phyloP scores from a whole-genome alignment of 352 stramenopile genomes.

The Phytophthora constricta region DNA sequence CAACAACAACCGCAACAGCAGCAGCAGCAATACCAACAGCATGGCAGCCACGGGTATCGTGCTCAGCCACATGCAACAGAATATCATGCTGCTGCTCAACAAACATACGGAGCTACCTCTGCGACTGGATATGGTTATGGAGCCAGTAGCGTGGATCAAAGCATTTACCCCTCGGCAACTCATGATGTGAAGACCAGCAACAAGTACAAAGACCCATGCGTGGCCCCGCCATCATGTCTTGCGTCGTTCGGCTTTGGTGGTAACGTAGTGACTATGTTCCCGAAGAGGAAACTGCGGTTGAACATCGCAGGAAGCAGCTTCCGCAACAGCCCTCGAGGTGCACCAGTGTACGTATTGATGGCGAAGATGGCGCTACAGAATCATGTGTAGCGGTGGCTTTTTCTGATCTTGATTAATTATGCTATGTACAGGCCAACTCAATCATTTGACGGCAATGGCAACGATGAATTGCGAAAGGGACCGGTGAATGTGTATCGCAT shows the following conservation, averaged over 20 bases:
- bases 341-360: slow-evolving; percentile 54
- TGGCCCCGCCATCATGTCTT: slow-evolving; percentile 76
- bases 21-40: slow-evolving; percentile 22
- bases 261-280: slow-evolving; percentile 91
- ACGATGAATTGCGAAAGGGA: slow-evolving; percentile 80
- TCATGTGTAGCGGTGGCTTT: no score
- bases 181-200: slow-evolving; percentile 49
- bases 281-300: slow-evolving; percentile 82
- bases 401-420: slow-evolving; percentile 15
- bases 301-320: slow-evolving; percentile 69
- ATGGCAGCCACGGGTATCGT: slow-evolving; percentile 17
- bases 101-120: slow-evolving; percentile 22
- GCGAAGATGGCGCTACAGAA: no score
- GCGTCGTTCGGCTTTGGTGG: slow-evolving; percentile 88
- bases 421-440: slow-evolving; percentile 48
- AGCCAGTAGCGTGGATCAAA: slow-evolving; percentile 11
- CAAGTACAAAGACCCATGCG: slow-evolving; percentile 87
- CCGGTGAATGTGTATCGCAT: slow-evolving; percentile 84
- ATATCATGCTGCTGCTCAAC: slow-evolving; percentile 15
- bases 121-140: slow-evolving; percentile 9
- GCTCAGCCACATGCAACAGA: slow-evolving; percentile 18
- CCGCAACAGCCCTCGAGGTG: slow-evolving; percentile 68
- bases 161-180: slow-evolving; percentile 20
- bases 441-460: slow-evolving; percentile 48
- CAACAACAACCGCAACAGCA: no score